Evolutionary conservation across 768 basidiomycete species (phyloP).

Genomic region (Imleria badia): DNA sequence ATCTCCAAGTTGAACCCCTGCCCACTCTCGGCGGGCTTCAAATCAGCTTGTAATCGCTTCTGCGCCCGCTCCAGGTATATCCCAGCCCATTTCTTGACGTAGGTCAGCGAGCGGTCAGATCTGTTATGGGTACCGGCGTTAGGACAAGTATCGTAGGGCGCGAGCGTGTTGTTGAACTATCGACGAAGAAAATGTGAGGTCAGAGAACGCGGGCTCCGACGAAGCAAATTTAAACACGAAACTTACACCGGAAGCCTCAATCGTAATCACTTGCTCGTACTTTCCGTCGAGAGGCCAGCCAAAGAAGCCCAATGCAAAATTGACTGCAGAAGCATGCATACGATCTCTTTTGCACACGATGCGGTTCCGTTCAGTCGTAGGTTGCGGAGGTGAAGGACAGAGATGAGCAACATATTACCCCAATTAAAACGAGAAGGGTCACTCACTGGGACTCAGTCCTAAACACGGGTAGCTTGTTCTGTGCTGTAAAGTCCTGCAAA

Average conservation of each 20-base stretch:
- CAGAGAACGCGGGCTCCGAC: background rate
- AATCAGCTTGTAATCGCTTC: slow-evolving; percentile 53
- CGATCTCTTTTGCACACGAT: slow-evolving; percentile 51
- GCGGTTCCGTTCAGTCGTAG: background rate
- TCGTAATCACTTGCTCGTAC: slow-evolving; percentile 76
- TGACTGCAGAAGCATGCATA: slow-evolving; percentile 64
- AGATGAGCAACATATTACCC: background rate
- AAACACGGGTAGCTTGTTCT: slow-evolving; percentile 70
- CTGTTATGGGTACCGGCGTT: slow-evolving; percentile 54
- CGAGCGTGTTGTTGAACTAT: slow-evolving; percentile 81
- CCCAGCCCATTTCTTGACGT: slow-evolving; percentile 62
- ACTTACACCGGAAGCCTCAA: slow-evolving; percentile 60
- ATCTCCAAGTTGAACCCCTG: slow-evolving; percentile 59
- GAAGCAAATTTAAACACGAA: slow-evolving; percentile 15
- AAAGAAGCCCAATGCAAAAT: slow-evolving; percentile 75
- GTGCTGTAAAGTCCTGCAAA: slow-evolving; percentile 56
- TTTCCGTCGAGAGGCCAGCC: slow-evolving; percentile 70
- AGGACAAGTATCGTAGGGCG: slow-evolving; percentile 81
- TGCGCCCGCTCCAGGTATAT: slow-evolving; percentile 71
- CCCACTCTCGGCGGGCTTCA: slow-evolving; percentile 31
- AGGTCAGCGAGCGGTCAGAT: slow-evolving; percentile 55
- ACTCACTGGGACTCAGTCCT: slow-evolving; percentile 73
- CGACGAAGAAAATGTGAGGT: background rate
- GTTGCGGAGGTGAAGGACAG: background rate
- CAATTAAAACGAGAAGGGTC: background rate